These are phyloP conservation scores for Malus fusca DNA, from an alignment of 306 rosid genomes.

Conservation along the genomic window DNA sequence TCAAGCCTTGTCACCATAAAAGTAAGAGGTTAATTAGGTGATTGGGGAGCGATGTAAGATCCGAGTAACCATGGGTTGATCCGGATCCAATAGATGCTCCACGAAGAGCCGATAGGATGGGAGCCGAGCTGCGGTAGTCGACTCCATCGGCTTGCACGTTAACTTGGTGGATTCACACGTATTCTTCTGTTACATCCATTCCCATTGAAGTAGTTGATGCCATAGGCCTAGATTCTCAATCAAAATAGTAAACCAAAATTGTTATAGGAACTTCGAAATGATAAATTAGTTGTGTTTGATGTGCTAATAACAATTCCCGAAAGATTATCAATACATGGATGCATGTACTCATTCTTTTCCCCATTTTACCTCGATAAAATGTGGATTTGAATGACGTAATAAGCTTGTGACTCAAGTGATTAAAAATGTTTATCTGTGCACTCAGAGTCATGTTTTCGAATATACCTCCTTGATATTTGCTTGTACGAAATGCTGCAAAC, in stretches of 20 bases:
- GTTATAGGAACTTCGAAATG: neutral
- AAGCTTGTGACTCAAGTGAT: neutral
- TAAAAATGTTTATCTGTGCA: no score
- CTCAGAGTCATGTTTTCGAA: neutral
- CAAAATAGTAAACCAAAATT: neutral
- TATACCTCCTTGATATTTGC: neutral
- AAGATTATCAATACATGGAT: constrained; percentile 32
- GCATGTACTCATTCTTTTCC: constrained; percentile 21
- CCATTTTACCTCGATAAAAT: constrained; percentile 16
- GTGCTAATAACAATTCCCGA: neutral
- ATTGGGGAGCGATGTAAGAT: constrained; percentile 25
- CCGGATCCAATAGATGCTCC: constrained; percentile 65
- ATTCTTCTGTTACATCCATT: constrained; percentile 62
- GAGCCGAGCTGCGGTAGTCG: constrained; percentile 55
- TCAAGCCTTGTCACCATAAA: constrained; percentile 37
- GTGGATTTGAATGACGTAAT: neutral
- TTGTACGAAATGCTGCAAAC: neutral
- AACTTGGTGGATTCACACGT: constrained; percentile 23
- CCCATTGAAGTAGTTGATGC: constrained; percentile 5
- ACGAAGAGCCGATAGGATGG: constrained; percentile 70
- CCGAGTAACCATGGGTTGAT: constrained; percentile 33
- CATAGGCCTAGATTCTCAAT: constrained; percentile 7
- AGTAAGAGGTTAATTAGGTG: constrained; percentile 25
- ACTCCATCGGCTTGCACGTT: constrained; percentile 21
- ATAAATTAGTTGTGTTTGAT: no score